Percentiles rank a stretch among this genome's conserved stretches.
These are phyloP conservation scores for Xylaria polymorpha DNA, from an alignment of 2,329 filamentous ascomycete genomes.

Conservation along the genomic window DNA sequence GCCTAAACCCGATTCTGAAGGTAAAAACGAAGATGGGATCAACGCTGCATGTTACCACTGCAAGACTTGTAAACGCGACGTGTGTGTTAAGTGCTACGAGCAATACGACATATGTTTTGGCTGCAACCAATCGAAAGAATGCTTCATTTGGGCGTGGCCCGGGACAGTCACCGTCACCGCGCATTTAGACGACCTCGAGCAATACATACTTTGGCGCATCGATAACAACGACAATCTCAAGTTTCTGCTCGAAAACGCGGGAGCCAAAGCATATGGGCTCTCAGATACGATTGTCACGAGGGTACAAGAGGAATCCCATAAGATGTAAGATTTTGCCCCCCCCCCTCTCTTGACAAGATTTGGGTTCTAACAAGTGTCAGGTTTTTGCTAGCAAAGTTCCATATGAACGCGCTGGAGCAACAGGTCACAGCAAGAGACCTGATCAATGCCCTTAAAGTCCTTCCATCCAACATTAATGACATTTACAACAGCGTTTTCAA, in stretches of 20 bases:
- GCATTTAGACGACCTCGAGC: too few species aligned
- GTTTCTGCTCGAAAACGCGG: background rate
- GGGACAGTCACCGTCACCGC: too few species aligned
- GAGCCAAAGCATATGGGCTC: conserved; percentile 6
- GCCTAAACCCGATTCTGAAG: too few species aligned
- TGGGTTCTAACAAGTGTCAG: background rate
- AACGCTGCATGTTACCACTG: too few species aligned
- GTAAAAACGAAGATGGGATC: too few species aligned
- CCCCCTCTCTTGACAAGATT: background rate
- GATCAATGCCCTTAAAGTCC: conserved; percentile 17
- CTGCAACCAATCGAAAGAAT: too few species aligned
- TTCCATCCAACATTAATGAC: conserved; percentile 17
- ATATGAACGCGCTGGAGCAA: conserved; percentile 19
- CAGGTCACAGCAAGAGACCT: conserved; percentile 18
- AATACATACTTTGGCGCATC: conserved; percentile 5
- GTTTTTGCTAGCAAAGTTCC: conserved; percentile 24
- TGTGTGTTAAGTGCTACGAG: too few species aligned
- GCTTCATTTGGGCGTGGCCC: too few species aligned
- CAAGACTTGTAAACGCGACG: too few species aligned
- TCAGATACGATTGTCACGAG: conserved; percentile 2
- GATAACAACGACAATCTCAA: conserved; percentile 16
- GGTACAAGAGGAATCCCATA: conserved; percentile 12
- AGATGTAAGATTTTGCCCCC: conserved; percentile 4
- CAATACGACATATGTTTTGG: too few species aligned
- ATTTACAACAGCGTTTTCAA: conserved; percentile 23